Conservation (phyloP, 2,329 filamentous ascomycete species). For the Plenodomus tracheiphilus region DNA sequence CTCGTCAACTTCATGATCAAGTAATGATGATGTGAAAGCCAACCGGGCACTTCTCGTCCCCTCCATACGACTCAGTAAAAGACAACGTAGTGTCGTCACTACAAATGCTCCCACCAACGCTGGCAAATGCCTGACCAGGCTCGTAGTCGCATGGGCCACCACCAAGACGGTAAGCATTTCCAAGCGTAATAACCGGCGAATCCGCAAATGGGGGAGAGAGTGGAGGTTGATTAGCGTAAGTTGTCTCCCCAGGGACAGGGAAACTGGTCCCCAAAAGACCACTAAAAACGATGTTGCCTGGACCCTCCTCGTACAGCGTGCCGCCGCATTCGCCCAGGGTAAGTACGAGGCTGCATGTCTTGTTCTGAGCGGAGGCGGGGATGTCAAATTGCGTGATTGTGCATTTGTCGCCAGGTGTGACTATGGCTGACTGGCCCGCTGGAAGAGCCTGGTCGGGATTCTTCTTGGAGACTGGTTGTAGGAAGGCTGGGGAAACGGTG, state of each 20-base stretch:
- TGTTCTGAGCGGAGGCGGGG: slow-evolving; percentile 17
- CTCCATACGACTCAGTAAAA: slow-evolving; percentile 13
- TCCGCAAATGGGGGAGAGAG: slow-evolving; percentile 16
- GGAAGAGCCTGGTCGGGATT: slow-evolving; percentile 14
- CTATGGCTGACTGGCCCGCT: slow-evolving; percentile 11
- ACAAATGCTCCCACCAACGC: slow-evolving; percentile 19
- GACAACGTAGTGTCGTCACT: slow-evolving; percentile 16
- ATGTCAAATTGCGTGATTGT: slow-evolving; percentile 22
- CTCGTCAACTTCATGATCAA: background rate
- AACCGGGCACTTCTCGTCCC: slow-evolving; percentile 12
- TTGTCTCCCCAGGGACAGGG: slow-evolving; percentile 17
- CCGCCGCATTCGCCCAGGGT: slow-evolving; percentile 13
- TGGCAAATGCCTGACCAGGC: slow-evolving; percentile 12
- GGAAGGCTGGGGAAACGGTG: slow-evolving; percentile 13
- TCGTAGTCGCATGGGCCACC: slow-evolving; percentile 21
- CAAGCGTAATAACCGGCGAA: slow-evolving; percentile 15
- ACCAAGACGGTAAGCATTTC: slow-evolving; percentile 20
- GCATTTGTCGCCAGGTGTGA: slow-evolving; percentile 19
- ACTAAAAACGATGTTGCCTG: slow-evolving; percentile 21
- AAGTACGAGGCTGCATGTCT: slow-evolving; percentile 18
- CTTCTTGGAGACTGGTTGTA: slow-evolving; percentile 11
- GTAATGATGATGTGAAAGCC: background rate
- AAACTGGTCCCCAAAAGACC: slow-evolving; percentile 14
- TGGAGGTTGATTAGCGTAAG: slow-evolving; percentile 16
- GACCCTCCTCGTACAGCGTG: slow-evolving; percentile 10